These are phyloP conservation scores for Chalciporus chontae DNA, from an alignment of 768 basidiomycete genomes.

Conservation along the genomic window DNA sequence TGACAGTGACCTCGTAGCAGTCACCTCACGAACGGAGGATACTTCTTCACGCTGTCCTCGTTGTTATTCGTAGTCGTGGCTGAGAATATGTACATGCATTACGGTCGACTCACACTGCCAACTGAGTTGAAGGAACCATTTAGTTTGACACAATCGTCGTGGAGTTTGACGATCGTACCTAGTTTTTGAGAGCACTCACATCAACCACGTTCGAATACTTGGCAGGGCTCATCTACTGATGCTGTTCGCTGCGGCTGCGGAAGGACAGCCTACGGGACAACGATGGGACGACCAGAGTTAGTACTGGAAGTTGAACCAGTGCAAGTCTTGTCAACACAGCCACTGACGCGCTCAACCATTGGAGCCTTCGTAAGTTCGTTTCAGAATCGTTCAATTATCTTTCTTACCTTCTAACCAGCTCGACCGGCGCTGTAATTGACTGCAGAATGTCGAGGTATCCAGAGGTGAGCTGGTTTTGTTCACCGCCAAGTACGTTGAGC, in stretches of 20 bases:
- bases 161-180: neutral
- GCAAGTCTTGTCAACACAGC: slow-evolving; percentile 14
- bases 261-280: neutral
- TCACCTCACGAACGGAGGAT: slow-evolving; percentile 6
- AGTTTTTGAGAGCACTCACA: too few species aligned
- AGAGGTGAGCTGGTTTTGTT: slow-evolving; percentile 29
- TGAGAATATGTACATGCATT: slow-evolving; percentile 16
- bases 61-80: slow-evolving; percentile 18
- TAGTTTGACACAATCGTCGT: neutral
- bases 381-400: slow-evolving; percentile 6
- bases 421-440: neutral
- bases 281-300: too few species aligned
- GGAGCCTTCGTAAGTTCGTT: too few species aligned
- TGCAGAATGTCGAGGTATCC: slow-evolving; percentile 39
- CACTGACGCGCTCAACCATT: slow-evolving; percentile 3
- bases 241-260: slow-evolving; percentile 11
- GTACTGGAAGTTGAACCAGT: too few species aligned
- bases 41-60: slow-evolving; percentile 10
- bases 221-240: neutral
- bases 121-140: slow-evolving; percentile 20
- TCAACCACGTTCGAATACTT: neutral
- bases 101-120: slow-evolving; percentile 23
- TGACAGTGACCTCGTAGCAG: slow-evolving; percentile 15
- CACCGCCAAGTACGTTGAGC: neutral
- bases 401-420: neutral